Percentiles rank a stretch among this genome's conserved stretches.
Conservation (phyloP, 192 early-diverging fungal genomes). For the Tieghemiomyces parasiticus region DNA sequence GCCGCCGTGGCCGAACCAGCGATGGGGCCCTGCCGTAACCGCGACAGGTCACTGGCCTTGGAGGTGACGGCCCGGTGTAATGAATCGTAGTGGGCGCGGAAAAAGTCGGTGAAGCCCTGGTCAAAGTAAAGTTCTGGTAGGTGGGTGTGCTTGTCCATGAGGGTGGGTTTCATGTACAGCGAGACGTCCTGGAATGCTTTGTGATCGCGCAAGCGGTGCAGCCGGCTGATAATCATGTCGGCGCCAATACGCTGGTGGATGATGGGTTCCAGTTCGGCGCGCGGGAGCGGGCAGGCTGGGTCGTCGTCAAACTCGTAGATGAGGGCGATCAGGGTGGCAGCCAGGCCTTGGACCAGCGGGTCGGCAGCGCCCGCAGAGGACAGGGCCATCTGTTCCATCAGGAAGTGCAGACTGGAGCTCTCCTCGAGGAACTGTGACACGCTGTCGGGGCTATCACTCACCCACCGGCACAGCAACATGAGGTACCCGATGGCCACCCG, state of each 20-base stretch:
- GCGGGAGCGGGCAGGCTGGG: constrained; percentile 51
- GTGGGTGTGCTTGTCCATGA: constrained; percentile 39
- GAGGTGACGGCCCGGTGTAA: constrained; percentile 13
- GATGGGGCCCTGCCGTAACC: neutral
- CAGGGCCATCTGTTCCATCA: constrained; percentile 82
- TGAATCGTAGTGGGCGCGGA: constrained; percentile 68
- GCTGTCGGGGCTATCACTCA: constrained; percentile 61
- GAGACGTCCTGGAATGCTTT: constrained; percentile 62
- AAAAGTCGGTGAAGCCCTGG: constrained; percentile 66
- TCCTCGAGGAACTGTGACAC: constrained; percentile 79
- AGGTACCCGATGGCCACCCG: constrained; percentile 67
- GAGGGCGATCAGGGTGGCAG: constrained; percentile 73
- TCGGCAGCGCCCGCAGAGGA: constrained; percentile 54
- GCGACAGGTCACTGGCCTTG: constrained; percentile 4
- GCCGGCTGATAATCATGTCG: constrained; percentile 70
- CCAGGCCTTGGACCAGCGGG: constrained; percentile 76
- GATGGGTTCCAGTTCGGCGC: constrained; percentile 59
- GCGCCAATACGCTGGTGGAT: constrained; percentile 70
- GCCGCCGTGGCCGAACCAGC: constrained; percentile 12
- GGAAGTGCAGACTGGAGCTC: constrained; percentile 75
- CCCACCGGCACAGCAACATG: constrained; percentile 70
- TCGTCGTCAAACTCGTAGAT: constrained; percentile 84
- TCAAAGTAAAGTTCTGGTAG: constrained; percentile 68
- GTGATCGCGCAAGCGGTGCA: constrained; percentile 74
- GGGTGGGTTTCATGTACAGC: constrained; percentile 44